Base-by-base conservation (phyloP, 2,329 filamentous ascomycete genomes). In the Aspergillus sclerotialis region DNA sequence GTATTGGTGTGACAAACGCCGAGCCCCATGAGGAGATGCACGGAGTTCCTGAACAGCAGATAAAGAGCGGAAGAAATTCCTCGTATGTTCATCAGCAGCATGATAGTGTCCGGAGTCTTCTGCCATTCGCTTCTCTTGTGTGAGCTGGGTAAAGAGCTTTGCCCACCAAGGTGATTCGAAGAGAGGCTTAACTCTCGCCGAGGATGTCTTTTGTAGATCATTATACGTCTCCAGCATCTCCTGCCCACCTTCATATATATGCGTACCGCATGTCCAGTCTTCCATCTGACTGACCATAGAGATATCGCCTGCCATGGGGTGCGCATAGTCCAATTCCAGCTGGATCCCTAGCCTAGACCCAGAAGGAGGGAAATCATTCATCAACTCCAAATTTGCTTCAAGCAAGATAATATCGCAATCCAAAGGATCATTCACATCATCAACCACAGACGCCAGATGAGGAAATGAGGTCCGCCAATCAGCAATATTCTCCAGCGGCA, bases 161-260 rank as follows among this genome's bases (percentile, higher is more conserved):
- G 58, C 65, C 67, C 67, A 70, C 63, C 65, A 69, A 9, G 49
- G 51, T 10, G 64, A 65, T 39, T 66, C 63, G 27, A 69, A 66
- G 3, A 59, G 53, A 13, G 64, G 62, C 38, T 58, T 60, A 33
- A 68, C 50, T 38, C 59, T 61, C n/a, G 63, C 60, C 4, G 57
- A 54, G 16, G 52, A 44, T n/a, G 59, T 48, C 34, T 51, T 55
- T 12, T 43, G 42, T n/a, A 63, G 48, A 17, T 58, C 51, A 17
- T 63, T 54, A 18, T 58, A 49, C 6, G 44, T 52, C 30, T 57
- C 52, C 34, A 47, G 37, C 16, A 60, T 37, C 14, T 46, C 51
- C 16, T 50, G 49, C 1, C 61, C 55, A 15, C 60, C 48, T 26
- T 63, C 53, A 26, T 68, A 68, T 25, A 68, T 56, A 28, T 58